These are phyloP conservation scores for Cercospora nicotianae DNA, from an alignment of 2,329 filamentous ascomycete species.

Conservation along the genomic window DNA sequence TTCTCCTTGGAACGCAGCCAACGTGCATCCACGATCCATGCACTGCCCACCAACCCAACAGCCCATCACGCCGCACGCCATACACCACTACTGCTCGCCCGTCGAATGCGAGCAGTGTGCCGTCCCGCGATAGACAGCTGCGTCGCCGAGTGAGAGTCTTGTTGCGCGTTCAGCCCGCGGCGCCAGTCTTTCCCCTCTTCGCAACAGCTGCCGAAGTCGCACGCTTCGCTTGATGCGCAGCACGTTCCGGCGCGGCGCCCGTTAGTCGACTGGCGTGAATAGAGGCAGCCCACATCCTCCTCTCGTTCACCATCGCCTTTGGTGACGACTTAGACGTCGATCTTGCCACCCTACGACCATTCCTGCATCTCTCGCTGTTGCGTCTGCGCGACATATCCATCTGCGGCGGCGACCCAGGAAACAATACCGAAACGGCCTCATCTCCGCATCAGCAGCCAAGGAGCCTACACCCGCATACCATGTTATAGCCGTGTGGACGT, in stretches of 20 bases:
- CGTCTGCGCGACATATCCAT: neutral
- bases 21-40: neutral
- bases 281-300: neutral
- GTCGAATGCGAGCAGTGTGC: neutral
- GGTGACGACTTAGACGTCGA: neutral
- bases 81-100: neutral
- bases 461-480: neutral
- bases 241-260: neutral
- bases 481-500: neutral
- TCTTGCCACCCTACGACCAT: neutral
- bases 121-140: neutral
- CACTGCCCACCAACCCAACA: neutral
- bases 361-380: neutral
- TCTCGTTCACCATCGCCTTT: neutral
- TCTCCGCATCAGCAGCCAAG: conserved; percentile 1
- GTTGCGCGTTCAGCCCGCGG: neutral
- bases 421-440: neutral
- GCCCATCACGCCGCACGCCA: neutral
- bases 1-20: neutral
- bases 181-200: neutral
- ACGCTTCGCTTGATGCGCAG: neutral
- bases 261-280: neutral
- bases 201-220: neutral
- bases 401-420: neutral
- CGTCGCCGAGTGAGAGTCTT: neutral